phyloP scores from a whole-genome alignment of 1,284 basidiomycete species.

The Puccinia coronata region DNA sequence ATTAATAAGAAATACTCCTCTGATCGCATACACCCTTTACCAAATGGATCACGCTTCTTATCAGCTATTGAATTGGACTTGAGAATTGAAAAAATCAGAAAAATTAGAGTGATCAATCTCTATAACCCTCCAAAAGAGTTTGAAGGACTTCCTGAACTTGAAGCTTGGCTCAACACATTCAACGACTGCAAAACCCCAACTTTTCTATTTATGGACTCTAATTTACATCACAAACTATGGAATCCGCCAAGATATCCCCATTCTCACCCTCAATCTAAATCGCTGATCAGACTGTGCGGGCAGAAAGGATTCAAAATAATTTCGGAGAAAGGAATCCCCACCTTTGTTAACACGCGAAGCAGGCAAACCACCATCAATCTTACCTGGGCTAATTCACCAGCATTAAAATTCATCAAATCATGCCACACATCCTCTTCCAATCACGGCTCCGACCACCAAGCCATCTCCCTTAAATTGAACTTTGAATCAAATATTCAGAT shows the following conservation, averaged over 20 bases:
- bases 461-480: not conserved
- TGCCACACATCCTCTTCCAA: not conserved
- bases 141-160: not conserved
- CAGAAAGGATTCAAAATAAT: conserved; percentile 15
- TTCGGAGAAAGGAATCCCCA: not conserved
- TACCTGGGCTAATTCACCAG: not conserved
- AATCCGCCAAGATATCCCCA: not conserved
- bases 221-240: conserved; percentile 9
- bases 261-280: not conserved
- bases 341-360: not conserved
- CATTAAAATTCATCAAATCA: not conserved
- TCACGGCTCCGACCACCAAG: not conserved
- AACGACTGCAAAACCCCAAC: not conserved
- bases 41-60: not conserved
- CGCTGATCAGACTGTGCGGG: not conserved
- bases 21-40: not conserved
- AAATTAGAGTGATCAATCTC: not conserved
- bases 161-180: not conserved
- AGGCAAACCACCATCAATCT: not conserved
- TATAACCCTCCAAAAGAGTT: conserved; percentile 2
- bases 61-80: not conserved
- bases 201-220: not conserved
- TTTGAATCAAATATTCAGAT: not conserved
- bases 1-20: not conserved
- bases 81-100: not conserved